Percentiles rank a stretch among this genome's conserved stretches.
phyloP scores from a whole-genome alignment of 257 asterid species.

The Capsicum baccatum region DNA sequence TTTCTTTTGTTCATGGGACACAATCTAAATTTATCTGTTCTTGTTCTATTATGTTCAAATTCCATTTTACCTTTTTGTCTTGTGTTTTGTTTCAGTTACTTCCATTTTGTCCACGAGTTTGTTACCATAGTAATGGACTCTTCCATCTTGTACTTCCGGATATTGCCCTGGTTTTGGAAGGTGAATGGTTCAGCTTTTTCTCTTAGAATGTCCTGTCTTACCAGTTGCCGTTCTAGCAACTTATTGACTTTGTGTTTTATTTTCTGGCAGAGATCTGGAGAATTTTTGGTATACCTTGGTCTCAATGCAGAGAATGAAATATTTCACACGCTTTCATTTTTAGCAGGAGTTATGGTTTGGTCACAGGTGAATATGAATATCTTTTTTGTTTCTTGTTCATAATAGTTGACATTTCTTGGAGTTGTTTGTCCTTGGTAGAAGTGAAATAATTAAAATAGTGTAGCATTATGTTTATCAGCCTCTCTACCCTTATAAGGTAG shows the following conservation, averaged over 20 bases:
- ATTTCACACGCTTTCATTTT: constrained; percentile 80
- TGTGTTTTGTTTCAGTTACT: constrained; percentile 55
- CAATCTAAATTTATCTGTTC: background rate
- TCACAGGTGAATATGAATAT: constrained; percentile 66
- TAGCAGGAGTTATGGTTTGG: constrained; percentile 94
- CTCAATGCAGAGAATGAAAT: constrained; percentile 82
- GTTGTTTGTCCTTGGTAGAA: background rate
- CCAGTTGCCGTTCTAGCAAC: constrained; percentile 25
- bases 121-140: constrained; percentile 83
- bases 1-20: background rate
- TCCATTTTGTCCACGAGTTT: constrained; percentile 84
- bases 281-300: constrained; percentile 64
- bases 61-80: constrained; percentile 30
- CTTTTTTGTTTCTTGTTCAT: constrained; percentile 20
- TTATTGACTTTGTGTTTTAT: background rate
- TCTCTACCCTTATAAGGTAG: no score
- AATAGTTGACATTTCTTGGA: constrained; percentile 11
- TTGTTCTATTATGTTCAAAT: background rate
- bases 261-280: constrained; percentile 72
- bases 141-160: constrained; percentile 73
- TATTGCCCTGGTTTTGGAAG: constrained; percentile 99
- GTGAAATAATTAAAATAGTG: background rate
- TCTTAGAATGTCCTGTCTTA: constrained; percentile 28
- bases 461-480: background rate
- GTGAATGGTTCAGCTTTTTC: constrained; percentile 46